Conservation (phyloP, 164 flowering plant species). For the Chloranthus sessilifolius region DNA sequence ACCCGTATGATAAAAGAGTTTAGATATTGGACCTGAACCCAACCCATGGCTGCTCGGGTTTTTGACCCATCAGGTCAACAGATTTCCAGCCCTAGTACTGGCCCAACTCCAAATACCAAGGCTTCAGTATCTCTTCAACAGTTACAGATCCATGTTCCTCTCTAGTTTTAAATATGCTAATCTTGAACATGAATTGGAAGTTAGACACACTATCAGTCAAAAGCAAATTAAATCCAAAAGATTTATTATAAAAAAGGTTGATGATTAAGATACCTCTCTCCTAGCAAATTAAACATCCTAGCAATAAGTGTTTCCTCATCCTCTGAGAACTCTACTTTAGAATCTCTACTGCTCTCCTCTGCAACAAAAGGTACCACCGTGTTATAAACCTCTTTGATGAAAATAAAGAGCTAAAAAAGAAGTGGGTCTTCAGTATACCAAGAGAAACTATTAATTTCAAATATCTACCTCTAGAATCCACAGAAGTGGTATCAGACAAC, state of each 20-base stretch:
- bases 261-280: slow-evolving; percentile 19
- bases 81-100: too few relatives aligned
- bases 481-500: slow-evolving; percentile 12
- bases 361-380: background rate
- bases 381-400: background rate
- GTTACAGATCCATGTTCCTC: too few relatives aligned
- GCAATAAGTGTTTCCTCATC: slow-evolving; percentile 29
- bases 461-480: slow-evolving; percentile 24
- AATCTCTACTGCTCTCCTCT: slow-evolving; percentile 17
- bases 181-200: too few relatives aligned
- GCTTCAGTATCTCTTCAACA: too few relatives aligned
- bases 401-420: background rate
- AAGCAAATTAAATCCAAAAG: background rate
- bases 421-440: background rate
- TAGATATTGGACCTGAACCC: too few relatives aligned
- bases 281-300: slow-evolving; percentile 29
- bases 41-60: too few relatives aligned
- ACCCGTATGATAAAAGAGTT: too few relatives aligned
- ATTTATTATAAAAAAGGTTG: background rate
- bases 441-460: background rate
- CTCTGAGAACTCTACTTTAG: slow-evolving; percentile 21
- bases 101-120: too few relatives aligned
- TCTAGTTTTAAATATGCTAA: too few relatives aligned
- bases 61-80: too few relatives aligned
- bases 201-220: too few relatives aligned